Base-by-base conservation (phyloP, 2,329 filamentous ascomycete genomes). In the Diaporthe helianthi region DNA sequence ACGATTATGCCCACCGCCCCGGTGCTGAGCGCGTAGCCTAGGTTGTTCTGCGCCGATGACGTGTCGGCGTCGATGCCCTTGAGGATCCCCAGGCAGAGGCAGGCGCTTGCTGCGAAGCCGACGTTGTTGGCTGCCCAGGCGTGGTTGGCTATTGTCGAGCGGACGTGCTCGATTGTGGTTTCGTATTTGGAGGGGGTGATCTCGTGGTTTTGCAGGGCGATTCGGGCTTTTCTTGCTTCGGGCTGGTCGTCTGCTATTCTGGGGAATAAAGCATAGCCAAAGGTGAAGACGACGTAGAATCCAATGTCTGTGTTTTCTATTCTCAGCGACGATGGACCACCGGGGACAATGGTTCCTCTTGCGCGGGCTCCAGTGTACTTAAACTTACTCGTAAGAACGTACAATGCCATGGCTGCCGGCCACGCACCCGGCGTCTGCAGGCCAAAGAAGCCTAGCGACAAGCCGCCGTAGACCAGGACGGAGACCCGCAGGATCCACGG, bases 51-150 rank as follows among this genome's bases (percentile, higher is more conserved):
- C 1, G 44, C 4, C 4, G 13, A 13, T 0, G 58, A 19, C 3
- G 58, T 49, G 12, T 63, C 58, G 2, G 44, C 58, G 9, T 49
- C n/a, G 10, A 63, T 63, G 6, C 58, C 58, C 5, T 63, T 63
- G 1, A 63, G 58, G 12, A 63, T 63, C 1, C 7, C 58, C 44
- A 63, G 44, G 8, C 58, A 63, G 12, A 63, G 44, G 19, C 58
- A 63, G 4, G 58, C 58, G 44, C 58, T 63, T 2, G 49, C 29
- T 36, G 58, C 58, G n/a, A 63, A 63, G 1, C 58, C 58, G n/a
- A 63, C 58, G 8, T 63, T 63, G 44, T 63, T 63, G 13, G 58
- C 58, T 8, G 58, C 58, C 58, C 58, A 63, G n/a, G 58, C 58
- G 29, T 63, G 58, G 58, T 63, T 63, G 29, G 41, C 58, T 4